Base-by-base conservation (phyloP, 2,329 filamentous ascomycete genomes). In the Fusarium sp. region DNA sequence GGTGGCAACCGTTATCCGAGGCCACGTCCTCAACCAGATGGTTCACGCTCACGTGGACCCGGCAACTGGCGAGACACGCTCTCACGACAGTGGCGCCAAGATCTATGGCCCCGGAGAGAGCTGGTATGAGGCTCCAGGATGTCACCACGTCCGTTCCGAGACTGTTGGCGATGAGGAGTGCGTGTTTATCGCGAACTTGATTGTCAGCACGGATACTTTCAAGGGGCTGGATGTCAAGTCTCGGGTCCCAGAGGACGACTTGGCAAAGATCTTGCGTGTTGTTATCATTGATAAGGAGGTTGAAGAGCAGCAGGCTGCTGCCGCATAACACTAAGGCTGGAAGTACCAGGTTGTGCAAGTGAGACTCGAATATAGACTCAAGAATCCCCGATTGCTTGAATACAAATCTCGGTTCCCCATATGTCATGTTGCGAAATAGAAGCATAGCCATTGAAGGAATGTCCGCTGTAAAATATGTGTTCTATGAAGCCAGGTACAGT, bases 141-240 rank as follows among this genome's bases (percentile, higher is more conserved):
- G 71, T n/a, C 71, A 70, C 7, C 71, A 73, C n/a, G 71, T 73
- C 10, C 71, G 69, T 17, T 72, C 71, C 22, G 71, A 73, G 60
- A 72, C 60, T 6, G 66, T 66, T 6, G 69, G 69, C 6, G 61
- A 70, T 12, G 71, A 65, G 10, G 71, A 73, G 37, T 64, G 64
- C 27, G 35, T 58, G 4, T 73, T 73, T 11, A 61, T 73, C 6
- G 71, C 71, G 7, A 73, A 73, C 33, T 3, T 73, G 22, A 30
- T 73, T 10, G 64, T 73, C 14, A 65, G 45, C 37, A 66, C 57
- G 10, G 61, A 69, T 14, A 70, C 69, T 3, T 73, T 73, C 47
- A 27, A 70, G 1, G 69, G 71, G 3, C 12, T 73, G 14, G 69
- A 68, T 12, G 30, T 69, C 4, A 40, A 72, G 5, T 66, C 63